Percentiles rank a stretch among this genome's conserved stretches.
These are phyloP conservation scores for Calonectria henricotiae DNA, from an alignment of 2,329 filamentous ascomycete species.

Conservation along the genomic window DNA sequence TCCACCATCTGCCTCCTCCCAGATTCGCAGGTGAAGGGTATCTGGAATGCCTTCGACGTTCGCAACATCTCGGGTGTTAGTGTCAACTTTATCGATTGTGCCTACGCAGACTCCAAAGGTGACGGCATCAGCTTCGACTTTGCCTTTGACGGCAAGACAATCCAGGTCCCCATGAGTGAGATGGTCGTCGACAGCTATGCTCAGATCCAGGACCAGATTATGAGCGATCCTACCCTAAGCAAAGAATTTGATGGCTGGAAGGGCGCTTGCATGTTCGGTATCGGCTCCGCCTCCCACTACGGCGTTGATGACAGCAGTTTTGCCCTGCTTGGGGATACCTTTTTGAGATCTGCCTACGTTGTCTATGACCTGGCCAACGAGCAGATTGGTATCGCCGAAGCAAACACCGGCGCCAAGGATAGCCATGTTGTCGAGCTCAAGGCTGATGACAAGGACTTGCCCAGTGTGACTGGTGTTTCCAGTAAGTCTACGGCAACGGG, in stretches of 20 bases:
- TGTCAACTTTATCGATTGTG: slow-evolving; percentile 70
- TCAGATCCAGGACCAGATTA: slow-evolving; percentile 58
- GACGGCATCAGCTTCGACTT: slow-evolving; percentile 68
- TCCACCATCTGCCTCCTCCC: slow-evolving; percentile 81
- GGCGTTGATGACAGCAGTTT: slow-evolving; percentile 53
- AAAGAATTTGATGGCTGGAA: slow-evolving; percentile 59
- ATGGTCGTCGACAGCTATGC: slow-evolving; percentile 66
- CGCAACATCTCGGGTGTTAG: slow-evolving; percentile 60
- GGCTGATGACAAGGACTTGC: slow-evolving; percentile 58
- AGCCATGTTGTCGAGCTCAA: slow-evolving; percentile 66
- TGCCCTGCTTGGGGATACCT: slow-evolving; percentile 72
- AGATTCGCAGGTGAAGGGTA: slow-evolving; percentile 67
- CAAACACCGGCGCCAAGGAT: slow-evolving; percentile 66
- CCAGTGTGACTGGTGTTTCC: slow-evolving; percentile 63
- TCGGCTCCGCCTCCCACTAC: slow-evolving; percentile 63
- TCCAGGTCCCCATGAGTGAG: slow-evolving; percentile 69
- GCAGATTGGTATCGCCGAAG: slow-evolving; percentile 69
- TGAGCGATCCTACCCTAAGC: slow-evolving; percentile 58
- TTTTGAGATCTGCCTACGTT: slow-evolving; percentile 72
- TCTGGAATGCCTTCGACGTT: slow-evolving; percentile 71
- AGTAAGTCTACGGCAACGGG: slow-evolving; percentile 50
- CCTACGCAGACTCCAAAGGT: slow-evolving; percentile 62
- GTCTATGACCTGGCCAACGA: slow-evolving; percentile 70
- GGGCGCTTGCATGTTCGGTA: slow-evolving; percentile 70
- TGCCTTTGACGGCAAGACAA: slow-evolving; percentile 65